Conservation (phyloP, 2,329 filamentous ascomycete genomes). For the Cladophialophora bantiana region DNA sequence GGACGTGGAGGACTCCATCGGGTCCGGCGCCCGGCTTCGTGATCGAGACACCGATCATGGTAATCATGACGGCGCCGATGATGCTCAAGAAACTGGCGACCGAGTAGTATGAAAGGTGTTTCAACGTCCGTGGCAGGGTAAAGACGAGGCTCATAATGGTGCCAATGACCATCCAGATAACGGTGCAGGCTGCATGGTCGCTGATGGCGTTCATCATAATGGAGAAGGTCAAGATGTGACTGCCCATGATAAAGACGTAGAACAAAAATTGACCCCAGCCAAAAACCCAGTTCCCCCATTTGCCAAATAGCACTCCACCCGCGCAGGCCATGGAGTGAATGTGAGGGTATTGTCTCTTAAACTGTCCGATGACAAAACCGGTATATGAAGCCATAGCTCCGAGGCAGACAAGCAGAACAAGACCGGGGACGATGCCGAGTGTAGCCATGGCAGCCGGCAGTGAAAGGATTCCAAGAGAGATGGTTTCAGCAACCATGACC, state of each 20-base stretch:
- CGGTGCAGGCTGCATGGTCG: conserved; percentile 66
- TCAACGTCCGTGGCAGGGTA: conserved; percentile 68
- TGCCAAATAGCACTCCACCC: conserved; percentile 62
- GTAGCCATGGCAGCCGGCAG: conserved; percentile 60
- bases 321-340: conserved; percentile 73
- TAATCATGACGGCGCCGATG: conserved; percentile 67
- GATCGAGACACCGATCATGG: conserved; percentile 70
- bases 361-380: conserved; percentile 66
- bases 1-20: conserved; percentile 76
- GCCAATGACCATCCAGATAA: conserved; percentile 67
- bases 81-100: conserved; percentile 71
- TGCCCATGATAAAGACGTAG: conserved; percentile 72
- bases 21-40: conserved; percentile 48
- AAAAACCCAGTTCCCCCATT: conserved; percentile 67
- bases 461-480: conserved; percentile 64
- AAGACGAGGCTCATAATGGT: conserved; percentile 64
- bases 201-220: conserved; percentile 73
- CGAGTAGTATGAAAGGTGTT: conserved; percentile 68
- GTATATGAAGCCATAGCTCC: conserved; percentile 66
- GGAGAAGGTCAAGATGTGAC: conserved; percentile 72
- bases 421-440: conserved; percentile 61
- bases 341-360: conserved; percentile 60
- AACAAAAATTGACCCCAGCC: conserved; percentile 68
- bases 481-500: conserved; percentile 67
- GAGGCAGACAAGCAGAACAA: conserved; percentile 62